Conservation (phyloP, 768 basidiomycete species). For the Mrakia gelida region DNA sequence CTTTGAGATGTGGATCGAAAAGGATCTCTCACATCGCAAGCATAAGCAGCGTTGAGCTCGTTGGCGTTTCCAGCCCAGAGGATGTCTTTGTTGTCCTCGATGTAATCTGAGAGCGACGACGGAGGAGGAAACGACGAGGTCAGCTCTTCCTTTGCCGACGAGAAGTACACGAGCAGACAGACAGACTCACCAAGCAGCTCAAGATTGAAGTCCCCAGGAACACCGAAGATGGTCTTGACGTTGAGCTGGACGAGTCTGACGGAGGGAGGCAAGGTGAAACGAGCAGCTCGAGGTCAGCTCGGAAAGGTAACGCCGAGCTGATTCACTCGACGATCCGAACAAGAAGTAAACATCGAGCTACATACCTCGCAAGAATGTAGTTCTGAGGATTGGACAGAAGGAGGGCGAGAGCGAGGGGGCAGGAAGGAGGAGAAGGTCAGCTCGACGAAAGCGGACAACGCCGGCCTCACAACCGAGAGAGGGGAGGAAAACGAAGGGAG, state of each 20-base stretch:
- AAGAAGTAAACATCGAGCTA: too few relatives aligned
- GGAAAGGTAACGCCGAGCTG: too few relatives aligned
- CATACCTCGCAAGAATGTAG: too few relatives aligned
- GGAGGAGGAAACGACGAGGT: neutral
- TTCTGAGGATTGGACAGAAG: too few relatives aligned
- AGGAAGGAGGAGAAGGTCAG: too few relatives aligned
- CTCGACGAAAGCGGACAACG: too few relatives aligned
- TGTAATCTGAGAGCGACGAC: constrained; percentile 45
- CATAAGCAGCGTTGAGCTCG: constrained; percentile 75
- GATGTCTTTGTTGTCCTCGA: constrained; percentile 72
- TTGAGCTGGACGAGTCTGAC: constrained; percentile 26
- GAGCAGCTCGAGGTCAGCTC: neutral
- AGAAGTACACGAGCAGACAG: neutral
- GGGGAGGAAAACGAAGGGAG: too few relatives aligned
- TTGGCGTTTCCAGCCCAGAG: constrained; percentile 75
- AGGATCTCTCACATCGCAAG: constrained; percentile 55
- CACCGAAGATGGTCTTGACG: constrained; percentile 36
- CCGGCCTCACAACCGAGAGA: too few relatives aligned
- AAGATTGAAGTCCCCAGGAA: constrained; percentile 81
- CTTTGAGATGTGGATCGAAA: neutral
- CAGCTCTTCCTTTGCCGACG: neutral
- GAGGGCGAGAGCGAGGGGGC: too few relatives aligned
- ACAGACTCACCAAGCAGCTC: constrained; percentile 48
- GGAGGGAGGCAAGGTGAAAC: neutral
- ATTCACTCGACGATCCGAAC: too few relatives aligned